Base-by-base conservation (phyloP, 2,329 filamentous ascomycete species). In the Phaeosphaeria sp. region DNA sequence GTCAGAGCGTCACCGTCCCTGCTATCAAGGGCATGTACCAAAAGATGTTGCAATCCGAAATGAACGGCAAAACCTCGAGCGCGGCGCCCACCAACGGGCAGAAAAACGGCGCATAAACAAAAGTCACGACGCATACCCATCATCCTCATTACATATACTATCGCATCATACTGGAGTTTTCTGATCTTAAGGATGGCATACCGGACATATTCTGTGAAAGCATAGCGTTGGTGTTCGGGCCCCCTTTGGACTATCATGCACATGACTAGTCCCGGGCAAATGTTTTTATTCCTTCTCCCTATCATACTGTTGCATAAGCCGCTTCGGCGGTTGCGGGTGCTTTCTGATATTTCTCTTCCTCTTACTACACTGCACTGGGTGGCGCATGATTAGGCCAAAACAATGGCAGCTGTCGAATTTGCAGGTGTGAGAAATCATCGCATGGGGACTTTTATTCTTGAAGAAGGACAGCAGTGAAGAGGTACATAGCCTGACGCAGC, bases 21-120 rank as follows among this genome's bases (percentile, higher is more conserved):
- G 67, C 73, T 39, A 69, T 79, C 49, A 75, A 75, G 60, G 63
- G 64, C 49, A 78, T 78, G 75, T 78, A 79, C 60, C 66, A 65
- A 40, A 76, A 73, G 63, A 72, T 77, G 67, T 57, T 76, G 51
- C 66, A 56, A 18, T 65, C 66, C 15, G 74, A 77, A 58, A 68
- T 66, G 58, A 67, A 63, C 47, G 61, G 60, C 48, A 75, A 72
- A 50, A 52, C 55, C n/a, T 55, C 66, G 27, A 60, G 60, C 30
- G 51, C 60, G 15, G 55, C 61, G 45, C 59, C 69, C 48, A 66
- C 61, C n/a, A 72, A 72, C 30, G 69, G 68, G 17, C 64, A 71
- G 27, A 67, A 67, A 52, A 70, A 67, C 42, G 67, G 63, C 49
- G 56, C 61, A 22, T 71, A 56, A 49, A 49, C n/a, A n/a, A n/a